Evolutionary conservation across 495 filamentous ascomycete genomes (phyloP).

Genomic region (Penicillium canariense): DNA sequence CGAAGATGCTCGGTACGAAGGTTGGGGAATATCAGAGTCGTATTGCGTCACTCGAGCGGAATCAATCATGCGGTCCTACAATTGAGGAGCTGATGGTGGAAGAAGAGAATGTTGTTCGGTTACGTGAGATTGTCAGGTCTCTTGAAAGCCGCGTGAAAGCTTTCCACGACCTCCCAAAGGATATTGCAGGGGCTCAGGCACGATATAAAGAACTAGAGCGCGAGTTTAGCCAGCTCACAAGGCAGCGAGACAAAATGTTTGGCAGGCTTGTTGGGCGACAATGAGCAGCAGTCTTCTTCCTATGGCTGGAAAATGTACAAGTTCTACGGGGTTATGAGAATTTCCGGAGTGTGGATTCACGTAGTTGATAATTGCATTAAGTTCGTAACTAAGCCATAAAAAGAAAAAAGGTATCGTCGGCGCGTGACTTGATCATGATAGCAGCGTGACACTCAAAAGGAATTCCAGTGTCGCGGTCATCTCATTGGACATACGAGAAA

Average conservation of each 20-base stretch:
- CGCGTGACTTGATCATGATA: slow-evolving; percentile 21
- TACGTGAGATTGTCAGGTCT: slow-evolving; percentile 37
- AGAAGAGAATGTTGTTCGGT: slow-evolving; percentile 37
- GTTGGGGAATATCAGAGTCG: slow-evolving; percentile 58
- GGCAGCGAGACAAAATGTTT: slow-evolving; percentile 65
- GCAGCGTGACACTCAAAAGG: slow-evolving; percentile 1
- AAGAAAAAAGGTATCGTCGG: slow-evolving; percentile 33
- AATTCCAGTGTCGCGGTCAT: neutral
- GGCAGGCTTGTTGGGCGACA: slow-evolving; percentile 45
- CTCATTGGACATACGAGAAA: neutral
- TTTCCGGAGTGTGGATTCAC: neutral
- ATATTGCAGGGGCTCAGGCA: slow-evolving; percentile 60
- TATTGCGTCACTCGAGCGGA: slow-evolving; percentile 40
- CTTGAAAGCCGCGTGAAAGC: slow-evolving; percentile 54
- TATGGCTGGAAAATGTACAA: too few relatives aligned
- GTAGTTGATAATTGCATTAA: neutral
- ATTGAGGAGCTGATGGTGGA: slow-evolving; percentile 51
- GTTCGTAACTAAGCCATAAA: slow-evolving; percentile 11
- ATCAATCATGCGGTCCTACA: slow-evolving; percentile 35
- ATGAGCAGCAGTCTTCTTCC: neutral
- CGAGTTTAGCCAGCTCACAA: slow-evolving; percentile 57
- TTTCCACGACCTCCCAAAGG: slow-evolving; percentile 69
- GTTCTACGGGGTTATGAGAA: neutral
- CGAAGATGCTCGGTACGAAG: slow-evolving; percentile 56
- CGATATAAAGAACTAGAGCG: slow-evolving; percentile 62